Conservation (phyloP, 1,284 basidiomycete species). For the Ustilago loliicola region DNA sequence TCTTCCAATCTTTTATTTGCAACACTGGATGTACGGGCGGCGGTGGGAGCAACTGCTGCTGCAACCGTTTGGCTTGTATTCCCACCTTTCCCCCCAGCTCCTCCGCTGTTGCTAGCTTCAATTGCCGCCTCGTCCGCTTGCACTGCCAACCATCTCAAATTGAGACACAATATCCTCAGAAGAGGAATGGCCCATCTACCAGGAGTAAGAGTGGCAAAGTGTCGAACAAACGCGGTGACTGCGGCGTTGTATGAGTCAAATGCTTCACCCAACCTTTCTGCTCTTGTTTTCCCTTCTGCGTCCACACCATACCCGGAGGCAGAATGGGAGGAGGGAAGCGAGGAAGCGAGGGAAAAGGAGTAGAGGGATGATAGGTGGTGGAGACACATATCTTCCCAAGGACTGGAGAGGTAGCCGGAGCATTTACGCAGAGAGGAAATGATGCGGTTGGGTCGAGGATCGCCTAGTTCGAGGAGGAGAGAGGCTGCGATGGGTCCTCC, state of each 20-base stretch:
- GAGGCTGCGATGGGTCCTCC: conserved; percentile 33
- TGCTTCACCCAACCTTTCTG: conserved; percentile 45
- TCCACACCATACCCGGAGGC: conserved; percentile 18
- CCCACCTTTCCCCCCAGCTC: neutral
- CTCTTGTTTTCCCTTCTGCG: conserved; percentile 32
- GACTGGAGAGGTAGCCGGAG: conserved; percentile 45
- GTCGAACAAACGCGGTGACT: conserved; percentile 57
- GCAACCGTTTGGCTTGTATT: conserved; percentile 6
- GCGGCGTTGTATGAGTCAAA: conserved; percentile 58
- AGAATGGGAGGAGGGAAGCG: conserved; percentile 23
- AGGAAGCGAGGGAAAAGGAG: conserved; percentile 42
- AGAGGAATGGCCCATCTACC: conserved; percentile 65
- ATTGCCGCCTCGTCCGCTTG: conserved; percentile 53
- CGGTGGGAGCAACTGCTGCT: conserved; percentile 15
- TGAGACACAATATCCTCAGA: conserved; percentile 56
- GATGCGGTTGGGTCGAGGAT: conserved; percentile 41
- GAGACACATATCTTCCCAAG: conserved; percentile 63
- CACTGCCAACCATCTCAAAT: conserved; percentile 57
- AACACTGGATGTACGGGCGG: conserved; percentile 15
- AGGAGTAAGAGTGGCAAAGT: conserved; percentile 50
- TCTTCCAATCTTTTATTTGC: conserved; percentile 81
- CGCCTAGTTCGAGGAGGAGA: conserved; percentile 38
- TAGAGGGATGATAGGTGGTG: conserved; percentile 49
- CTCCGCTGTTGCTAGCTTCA: neutral
- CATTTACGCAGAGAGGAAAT: conserved; percentile 47